Base-by-base conservation (phyloP, 805 yeast genomes). In the Metschnikowia noctiluminum region DNA sequence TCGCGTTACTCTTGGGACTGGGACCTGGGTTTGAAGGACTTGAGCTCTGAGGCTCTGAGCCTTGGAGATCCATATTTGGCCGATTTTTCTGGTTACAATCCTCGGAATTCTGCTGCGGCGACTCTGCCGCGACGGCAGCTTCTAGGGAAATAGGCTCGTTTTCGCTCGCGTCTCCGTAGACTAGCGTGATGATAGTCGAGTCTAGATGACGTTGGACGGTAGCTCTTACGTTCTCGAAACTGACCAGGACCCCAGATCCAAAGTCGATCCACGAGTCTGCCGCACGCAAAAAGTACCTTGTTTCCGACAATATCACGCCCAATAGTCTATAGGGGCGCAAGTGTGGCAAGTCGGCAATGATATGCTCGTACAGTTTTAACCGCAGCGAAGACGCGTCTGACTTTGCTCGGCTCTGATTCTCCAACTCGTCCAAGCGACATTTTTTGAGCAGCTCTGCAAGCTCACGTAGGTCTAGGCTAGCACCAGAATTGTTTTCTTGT, bases 241-340 rank as follows among this genome's bases (percentile, higher is more conserved):
- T 57, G n/a, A 48, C 52, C 4, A 47, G 40, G 30, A 48, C 53
- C 16, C 48, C 43, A 11, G 51, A 49, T 35, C 49, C 54, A 55
- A 55, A 53, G 21, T 51, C 45, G 26, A 53, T 42, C 58, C 58
- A 56, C 12, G 42, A 7, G 26, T 38, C 53, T 3, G 35, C 26
- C 21, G 34, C 37, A 14, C 53, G 50, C 36, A 49, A 21, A 28
- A 46, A 65, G 52, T 64, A 72, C 37, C 62, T 62, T 8, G 53
- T 36, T 34, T 65, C 73, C 4, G 64, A 59, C n/a, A 68, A 38
- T 14, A 70, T 58, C 15, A 70, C 63, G 1, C 73, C 71, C 0
- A 63, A 50, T 12, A 71, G 59, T 2, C 45, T 37, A 51, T 69
- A 71, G 26, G 56, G 53, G 8, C 53, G 48, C 21, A 64, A 61